Conservation (phyloP, 176 grass and related monocot genomes). For the Oryza rufipogon region DNA sequence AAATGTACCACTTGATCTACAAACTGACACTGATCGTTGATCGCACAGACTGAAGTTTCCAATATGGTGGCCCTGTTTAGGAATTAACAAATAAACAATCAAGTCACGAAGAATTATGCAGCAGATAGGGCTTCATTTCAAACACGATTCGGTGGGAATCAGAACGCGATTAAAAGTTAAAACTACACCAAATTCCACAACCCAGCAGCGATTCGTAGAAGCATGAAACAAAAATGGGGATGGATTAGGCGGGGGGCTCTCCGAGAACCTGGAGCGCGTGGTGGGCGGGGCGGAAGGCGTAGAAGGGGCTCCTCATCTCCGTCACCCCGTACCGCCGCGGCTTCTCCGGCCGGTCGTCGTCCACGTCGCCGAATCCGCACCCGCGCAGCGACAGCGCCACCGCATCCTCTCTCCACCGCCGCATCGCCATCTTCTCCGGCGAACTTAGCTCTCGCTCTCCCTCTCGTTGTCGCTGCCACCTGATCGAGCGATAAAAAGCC, state of each 20-base stretch:
- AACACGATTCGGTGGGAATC: neutral
- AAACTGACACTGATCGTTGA: neutral
- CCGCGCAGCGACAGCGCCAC: constrained; percentile 44
- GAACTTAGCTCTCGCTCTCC: neutral
- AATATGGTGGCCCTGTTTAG: neutral
- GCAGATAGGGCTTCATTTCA: neutral
- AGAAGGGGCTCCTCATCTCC: constrained; percentile 85
- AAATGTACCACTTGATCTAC: neutral
- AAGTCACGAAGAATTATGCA: neutral
- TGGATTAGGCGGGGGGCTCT: no score
- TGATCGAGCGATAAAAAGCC: constrained; percentile 20
- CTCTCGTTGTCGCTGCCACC: neutral
- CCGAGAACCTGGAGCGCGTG: constrained; percentile 65
- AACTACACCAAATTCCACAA: neutral
- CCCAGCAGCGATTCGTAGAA: neutral
- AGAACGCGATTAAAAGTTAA: neutral
- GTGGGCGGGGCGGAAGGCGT: constrained; percentile 63
- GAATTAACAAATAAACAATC: neutral
- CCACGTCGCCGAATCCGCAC: constrained; percentile 51
- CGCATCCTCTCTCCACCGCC: constrained; percentile 43
- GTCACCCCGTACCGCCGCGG: constrained; percentile 85
- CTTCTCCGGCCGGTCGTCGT: constrained; percentile 93
- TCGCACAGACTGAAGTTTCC: neutral
- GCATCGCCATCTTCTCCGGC: constrained; percentile 23
- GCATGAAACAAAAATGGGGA: neutral